These are phyloP conservation scores for Aspergillus diversus DNA, from an alignment of 495 filamentous ascomycete species.

Conservation along the genomic window DNA sequence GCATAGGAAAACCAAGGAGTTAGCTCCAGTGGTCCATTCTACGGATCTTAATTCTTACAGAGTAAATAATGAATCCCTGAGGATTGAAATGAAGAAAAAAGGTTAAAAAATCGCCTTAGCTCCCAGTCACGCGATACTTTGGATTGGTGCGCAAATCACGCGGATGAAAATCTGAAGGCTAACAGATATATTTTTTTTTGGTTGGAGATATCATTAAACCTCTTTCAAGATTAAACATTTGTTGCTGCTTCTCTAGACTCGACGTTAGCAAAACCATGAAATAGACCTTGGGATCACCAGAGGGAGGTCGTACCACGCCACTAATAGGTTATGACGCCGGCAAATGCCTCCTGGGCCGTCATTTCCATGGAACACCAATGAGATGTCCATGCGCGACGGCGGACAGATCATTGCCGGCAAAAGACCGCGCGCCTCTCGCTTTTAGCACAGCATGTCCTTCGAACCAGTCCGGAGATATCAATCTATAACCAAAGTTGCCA, in stretches of 20 bases:
- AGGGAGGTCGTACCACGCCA: conserved; percentile 32
- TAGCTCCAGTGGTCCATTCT: neutral
- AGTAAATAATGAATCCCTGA: neutral
- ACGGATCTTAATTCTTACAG: neutral
- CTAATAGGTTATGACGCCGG: conserved; percentile 38
- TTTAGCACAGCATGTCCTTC: neutral
- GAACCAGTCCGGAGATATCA: neutral
- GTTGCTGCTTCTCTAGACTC: conserved; percentile 4
- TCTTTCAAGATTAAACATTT: conserved; percentile 12
- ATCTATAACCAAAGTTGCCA: conserved; percentile 5
- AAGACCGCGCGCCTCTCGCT: conserved; percentile 8
- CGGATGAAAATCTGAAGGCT: conserved; percentile 2
- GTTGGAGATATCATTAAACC: conserved; percentile 10
- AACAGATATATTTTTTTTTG: conserved; percentile 8
- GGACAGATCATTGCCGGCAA: conserved; percentile 26
- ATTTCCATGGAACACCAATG: neutral
- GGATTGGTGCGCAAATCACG: conserved; percentile 13
- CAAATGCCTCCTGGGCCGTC: conserved; percentile 22
- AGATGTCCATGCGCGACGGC: conserved; percentile 8
- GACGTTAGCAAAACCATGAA: conserved; percentile 15
- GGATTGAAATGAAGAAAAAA: neutral
- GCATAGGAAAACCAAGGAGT: neutral
- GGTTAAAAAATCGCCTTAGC: conserved; percentile 8
- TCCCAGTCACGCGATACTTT: conserved; percentile 17
- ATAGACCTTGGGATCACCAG: neutral